Evolutionary conservation across 2,329 filamentous ascomycete species (phyloP).

Genomic region (Huntiella decipiens): DNA sequence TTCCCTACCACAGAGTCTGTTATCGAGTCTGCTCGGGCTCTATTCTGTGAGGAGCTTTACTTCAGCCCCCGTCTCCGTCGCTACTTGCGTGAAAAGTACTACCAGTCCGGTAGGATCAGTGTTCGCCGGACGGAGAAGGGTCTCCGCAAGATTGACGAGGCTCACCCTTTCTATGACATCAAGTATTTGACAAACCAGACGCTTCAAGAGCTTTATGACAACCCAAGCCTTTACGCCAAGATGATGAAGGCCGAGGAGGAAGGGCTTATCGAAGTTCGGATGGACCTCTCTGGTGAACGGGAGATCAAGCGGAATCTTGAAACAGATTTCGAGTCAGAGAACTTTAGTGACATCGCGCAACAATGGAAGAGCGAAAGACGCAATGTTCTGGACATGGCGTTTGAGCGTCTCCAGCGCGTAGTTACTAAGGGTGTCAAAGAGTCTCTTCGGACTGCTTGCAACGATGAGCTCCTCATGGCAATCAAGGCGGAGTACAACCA

Average conservation of each 20-base stretch:
- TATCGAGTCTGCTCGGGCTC: slow-evolving; percentile 58
- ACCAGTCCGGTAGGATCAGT: slow-evolving; percentile 66
- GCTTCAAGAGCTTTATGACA: slow-evolving; percentile 58
- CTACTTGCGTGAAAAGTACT: slow-evolving; percentile 66
- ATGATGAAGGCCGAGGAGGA: slow-evolving; percentile 97
- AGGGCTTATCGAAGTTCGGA: slow-evolving; percentile 68
- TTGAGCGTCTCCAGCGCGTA: slow-evolving; percentile 62
- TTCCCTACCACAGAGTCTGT: slow-evolving; percentile 62
- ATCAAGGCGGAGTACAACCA: slow-evolving; percentile 79
- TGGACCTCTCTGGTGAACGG: slow-evolving; percentile 57
- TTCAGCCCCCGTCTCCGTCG: slow-evolving; percentile 79
- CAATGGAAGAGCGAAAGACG: slow-evolving; percentile 82
- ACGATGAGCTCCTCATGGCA: slow-evolving; percentile 73
- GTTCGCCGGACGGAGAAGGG: slow-evolving; percentile 89
- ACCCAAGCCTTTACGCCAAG: slow-evolving; percentile 79
- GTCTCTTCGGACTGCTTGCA: slow-evolving; percentile 78
- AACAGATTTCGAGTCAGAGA: slow-evolving; percentile 77
- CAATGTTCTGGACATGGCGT: slow-evolving; percentile 65
- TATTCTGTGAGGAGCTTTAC: slow-evolving; percentile 81
- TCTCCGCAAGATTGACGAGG: slow-evolving; percentile 77
- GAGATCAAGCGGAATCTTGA: slow-evolving; percentile 62
- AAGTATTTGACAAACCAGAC: slow-evolving; percentile 89
- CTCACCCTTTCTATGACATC: slow-evolving; percentile 93
- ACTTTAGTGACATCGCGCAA: slow-evolving; percentile 85
- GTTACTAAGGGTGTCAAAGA: slow-evolving; percentile 91